These are phyloP conservation scores for Hapsidospora chrysogenum DNA, from an alignment of 495 filamentous ascomycete genomes.

Conservation along the genomic window DNA sequence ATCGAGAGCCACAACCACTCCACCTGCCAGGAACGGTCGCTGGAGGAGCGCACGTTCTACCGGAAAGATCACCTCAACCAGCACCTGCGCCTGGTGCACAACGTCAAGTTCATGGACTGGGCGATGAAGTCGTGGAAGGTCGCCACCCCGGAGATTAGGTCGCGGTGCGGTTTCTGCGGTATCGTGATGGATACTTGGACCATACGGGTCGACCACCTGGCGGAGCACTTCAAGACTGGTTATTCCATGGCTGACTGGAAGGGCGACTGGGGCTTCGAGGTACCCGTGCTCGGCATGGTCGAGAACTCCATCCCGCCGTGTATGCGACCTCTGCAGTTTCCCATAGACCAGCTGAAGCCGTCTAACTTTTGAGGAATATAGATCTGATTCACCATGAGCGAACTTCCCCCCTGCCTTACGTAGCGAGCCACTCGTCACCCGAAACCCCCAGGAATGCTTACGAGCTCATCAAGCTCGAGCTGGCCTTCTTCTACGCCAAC, in stretches of 20 bases:
- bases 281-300: conserved; percentile 36
- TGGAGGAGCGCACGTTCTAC: conserved; percentile 56
- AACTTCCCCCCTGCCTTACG: conserved; percentile 27
- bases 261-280: conserved; percentile 58
- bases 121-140: conserved; percentile 56
- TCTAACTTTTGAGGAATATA: conserved; percentile 4
- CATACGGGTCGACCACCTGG: conserved; percentile 44
- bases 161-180: conserved; percentile 61
- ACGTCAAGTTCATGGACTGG: conserved; percentile 39
- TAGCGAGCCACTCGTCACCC: conserved; percentile 16
- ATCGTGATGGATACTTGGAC: conserved; percentile 43
- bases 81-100: conserved; percentile 64
- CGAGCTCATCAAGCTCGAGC: conserved; percentile 32
- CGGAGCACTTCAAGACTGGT: conserved; percentile 51
- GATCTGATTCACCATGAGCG: conserved; percentile 41
- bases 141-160: conserved; percentile 37
- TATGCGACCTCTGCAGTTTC: conserved; percentile 12
- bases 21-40: conserved; percentile 46
- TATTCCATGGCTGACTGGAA: conserved; percentile 53
- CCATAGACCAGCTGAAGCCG: neutral
- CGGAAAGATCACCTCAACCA: conserved; percentile 75
- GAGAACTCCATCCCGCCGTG: conserved; percentile 52
- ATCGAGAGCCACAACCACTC: conserved; percentile 55
- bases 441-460: conserved; percentile 27
- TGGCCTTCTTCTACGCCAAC: conserved; percentile 22